Percentiles rank a stretch among this genome's conserved stretches.
Conservation (phyloP, 2,329 filamentous ascomycete genomes). For the Scortechinia acanthostroma region DNA sequence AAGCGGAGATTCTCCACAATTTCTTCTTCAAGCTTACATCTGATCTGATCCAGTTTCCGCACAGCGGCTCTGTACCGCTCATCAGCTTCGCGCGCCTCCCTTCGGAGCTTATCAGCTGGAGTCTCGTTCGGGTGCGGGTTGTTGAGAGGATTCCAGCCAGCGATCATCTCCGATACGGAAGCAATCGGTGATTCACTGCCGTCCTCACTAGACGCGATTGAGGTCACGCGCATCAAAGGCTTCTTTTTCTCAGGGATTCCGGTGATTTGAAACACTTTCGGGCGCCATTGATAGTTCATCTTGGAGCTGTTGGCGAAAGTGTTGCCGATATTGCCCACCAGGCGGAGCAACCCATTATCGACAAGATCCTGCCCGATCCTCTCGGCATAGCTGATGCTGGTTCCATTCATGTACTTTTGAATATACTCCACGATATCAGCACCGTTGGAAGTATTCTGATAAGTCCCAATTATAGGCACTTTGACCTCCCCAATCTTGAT, state of each 20-base stretch:
- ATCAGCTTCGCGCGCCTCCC: slow-evolving; percentile 84
- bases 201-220: slow-evolving; percentile 54
- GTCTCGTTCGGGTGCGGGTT: slow-evolving; percentile 90
- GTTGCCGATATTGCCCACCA: slow-evolving; percentile 90
- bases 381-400: slow-evolving; percentile 84
- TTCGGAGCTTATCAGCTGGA: slow-evolving; percentile 73
- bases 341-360: slow-evolving; percentile 73
- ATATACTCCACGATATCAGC: slow-evolving; percentile 94
- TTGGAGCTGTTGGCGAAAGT: slow-evolving; percentile 95
- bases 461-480: slow-evolving; percentile 89
- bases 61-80: slow-evolving; percentile 87
- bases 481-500: slow-evolving; percentile 87
- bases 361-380: slow-evolving; percentile 91
- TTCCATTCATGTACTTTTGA: slow-evolving; percentile 77
- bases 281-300: slow-evolving; percentile 95
- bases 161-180: slow-evolving; percentile 79
- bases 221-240: slow-evolving; percentile 66
- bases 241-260: slow-evolving; percentile 85
- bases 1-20: slow-evolving; percentile 90
- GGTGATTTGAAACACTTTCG: slow-evolving; percentile 80
- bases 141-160: slow-evolving; percentile 88
- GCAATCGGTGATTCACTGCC: slow-evolving; percentile 61
- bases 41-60: slow-evolving; percentile 77
- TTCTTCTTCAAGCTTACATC: slow-evolving; percentile 90
- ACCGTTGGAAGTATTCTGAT: slow-evolving; percentile 84